Evolutionary conservation across 164 flowering plant species (phyloP), one percentile per base, ranked within the genome.

Genomic region (Houttuynia cordata): DNA sequence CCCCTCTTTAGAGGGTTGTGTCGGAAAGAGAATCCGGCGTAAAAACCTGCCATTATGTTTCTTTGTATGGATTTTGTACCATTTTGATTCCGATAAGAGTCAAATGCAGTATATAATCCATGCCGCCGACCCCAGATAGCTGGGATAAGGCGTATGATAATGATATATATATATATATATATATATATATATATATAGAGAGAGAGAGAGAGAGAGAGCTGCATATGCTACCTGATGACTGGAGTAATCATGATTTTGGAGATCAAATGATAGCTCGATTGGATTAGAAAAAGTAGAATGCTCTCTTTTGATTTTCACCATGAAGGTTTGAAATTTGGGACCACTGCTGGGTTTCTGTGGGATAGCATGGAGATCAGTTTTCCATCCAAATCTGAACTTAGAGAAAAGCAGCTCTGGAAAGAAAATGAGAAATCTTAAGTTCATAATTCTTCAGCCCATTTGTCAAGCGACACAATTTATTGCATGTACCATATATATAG

Each of bases 351-450:
- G 66, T 68, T 74, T 79, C 47, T 70, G 76, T 62, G 89, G 78
- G 54, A 92, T 67, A 22, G 66, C 76, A 69, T 81, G 78, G 71
- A 92, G 56, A 70, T 69, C 73, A 64, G 75, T 74, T 74, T 75
- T 81, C 98, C 98, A 92, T 58, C 98, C 96, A 75, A 79, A 75
- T 52, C 98, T 83, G 62, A 89, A 81, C 73, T 81, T 84, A 0
- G 88, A 75, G 64, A 92, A 83, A 72, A 92, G 87, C 72, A 89
- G 74, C 54, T 75, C 97, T 91, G 83, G 56, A 68, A 54, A 51
- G 30, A 8, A 60, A 51, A 52, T 24, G 59, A 19, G 24, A 57
- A 30, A 17, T 19, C 45, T 57, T 37, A 34, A 30, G 37, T 30
- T 30, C 37, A 30, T 30, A 25, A 7, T 24, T 56, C 41, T 19